Evolutionary conservation across 345 rosid species (phyloP).

Genomic region (Toxicodendron radicans): DNA sequence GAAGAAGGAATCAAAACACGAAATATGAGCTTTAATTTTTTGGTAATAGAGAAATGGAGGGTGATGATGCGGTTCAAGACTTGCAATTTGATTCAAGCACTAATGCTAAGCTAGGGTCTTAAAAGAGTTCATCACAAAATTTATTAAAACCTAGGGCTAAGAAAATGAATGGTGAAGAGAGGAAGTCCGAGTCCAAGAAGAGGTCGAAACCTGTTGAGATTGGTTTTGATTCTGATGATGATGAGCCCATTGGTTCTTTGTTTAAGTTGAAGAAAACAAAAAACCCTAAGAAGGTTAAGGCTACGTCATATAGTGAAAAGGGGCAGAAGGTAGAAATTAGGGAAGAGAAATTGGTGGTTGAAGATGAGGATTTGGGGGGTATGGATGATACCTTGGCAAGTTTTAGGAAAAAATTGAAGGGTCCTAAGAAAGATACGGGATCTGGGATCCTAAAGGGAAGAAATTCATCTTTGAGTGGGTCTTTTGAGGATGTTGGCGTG

Average conservation of each 20-base stretch:
- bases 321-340: constrained; percentile 30
- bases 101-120: constrained; percentile 45
- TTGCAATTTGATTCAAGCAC: constrained; percentile 18
- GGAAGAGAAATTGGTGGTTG: constrained; percentile 35
- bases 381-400: constrained; percentile 94
- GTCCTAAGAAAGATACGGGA: constrained; percentile 63
- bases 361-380: constrained; percentile 59
- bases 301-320: constrained; percentile 33
- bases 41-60: constrained; percentile 41
- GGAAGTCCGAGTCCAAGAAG: constrained; percentile 47
- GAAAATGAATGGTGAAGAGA: constrained; percentile 58
- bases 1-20: constrained; percentile 10
- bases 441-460: constrained; percentile 34
- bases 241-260: constrained; percentile 78
- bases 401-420: constrained; percentile 86
- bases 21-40: constrained; percentile 37
- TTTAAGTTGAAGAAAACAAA: constrained; percentile 63
- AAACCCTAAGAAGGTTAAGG: constrained; percentile 57
- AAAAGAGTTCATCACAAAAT: constrained; percentile 27
- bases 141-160: constrained; percentile 39
- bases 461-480: constrained; percentile 25
- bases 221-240: constrained; percentile 65
- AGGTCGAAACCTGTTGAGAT: constrained; percentile 45
- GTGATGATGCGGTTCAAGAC: constrained; percentile 34
- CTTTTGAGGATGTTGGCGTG: constrained; percentile 30